phyloP scores from a whole-genome alignment of 768 basidiomycete genomes.

The Asterophora lycoperdoides region DNA sequence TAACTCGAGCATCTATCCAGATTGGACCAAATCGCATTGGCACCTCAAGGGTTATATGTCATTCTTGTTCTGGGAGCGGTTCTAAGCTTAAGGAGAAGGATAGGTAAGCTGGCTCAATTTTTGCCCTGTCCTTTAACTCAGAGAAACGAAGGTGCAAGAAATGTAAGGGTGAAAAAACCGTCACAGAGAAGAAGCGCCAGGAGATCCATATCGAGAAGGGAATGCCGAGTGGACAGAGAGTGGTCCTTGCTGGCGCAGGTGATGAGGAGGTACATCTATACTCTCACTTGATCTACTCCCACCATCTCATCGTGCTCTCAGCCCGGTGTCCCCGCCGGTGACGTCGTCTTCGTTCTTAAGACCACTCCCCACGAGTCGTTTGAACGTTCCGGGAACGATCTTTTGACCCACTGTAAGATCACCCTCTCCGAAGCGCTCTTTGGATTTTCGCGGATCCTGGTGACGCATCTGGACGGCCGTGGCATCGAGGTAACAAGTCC shows the following conservation, averaged over 20 bases:
- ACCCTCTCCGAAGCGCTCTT: constrained; percentile 92
- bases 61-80: constrained; percentile 67
- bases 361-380: constrained; percentile 71
- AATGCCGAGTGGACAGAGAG: constrained; percentile 77
- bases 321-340: constrained; percentile 86
- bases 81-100: constrained; percentile 81
- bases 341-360: constrained; percentile 82
- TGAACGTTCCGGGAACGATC: constrained; percentile 76
- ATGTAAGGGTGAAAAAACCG: constrained; percentile 83
- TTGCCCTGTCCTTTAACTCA: neutral
- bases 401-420: constrained; percentile 76
- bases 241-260: constrained; percentile 87
- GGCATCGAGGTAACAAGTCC: constrained; percentile 80
- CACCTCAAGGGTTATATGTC: constrained; percentile 52
- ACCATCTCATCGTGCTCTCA: constrained; percentile 25
- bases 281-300: neutral
- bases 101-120: constrained; percentile 40
- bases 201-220: constrained; percentile 87
- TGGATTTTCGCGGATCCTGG: constrained; percentile 88
- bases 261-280: constrained; percentile 68
- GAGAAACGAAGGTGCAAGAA: constrained; percentile 75
- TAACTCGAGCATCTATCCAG: constrained; percentile 18
- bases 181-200: constrained; percentile 85
- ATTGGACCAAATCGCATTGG: constrained; percentile 45
- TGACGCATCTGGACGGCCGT: constrained; percentile 91